Percentiles rank a stretch among this genome's conserved stretches.
These are phyloP conservation scores for Vicia sativa DNA, from an alignment of 306 rosid genomes.

Conservation along the genomic window DNA sequence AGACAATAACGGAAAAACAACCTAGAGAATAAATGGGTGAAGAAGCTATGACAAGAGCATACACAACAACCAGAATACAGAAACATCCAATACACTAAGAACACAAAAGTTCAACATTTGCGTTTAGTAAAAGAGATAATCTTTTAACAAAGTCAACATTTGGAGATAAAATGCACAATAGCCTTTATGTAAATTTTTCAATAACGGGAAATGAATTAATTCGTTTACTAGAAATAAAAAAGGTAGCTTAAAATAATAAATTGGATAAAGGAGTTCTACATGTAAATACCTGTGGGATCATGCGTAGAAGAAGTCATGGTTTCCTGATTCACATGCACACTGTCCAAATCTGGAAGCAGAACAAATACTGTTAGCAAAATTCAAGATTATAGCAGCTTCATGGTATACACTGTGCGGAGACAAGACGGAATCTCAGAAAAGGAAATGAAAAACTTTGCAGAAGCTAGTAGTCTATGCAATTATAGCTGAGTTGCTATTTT, in stretches of 20 bases:
- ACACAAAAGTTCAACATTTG: conserved; percentile 27
- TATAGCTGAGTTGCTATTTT: too few species aligned
- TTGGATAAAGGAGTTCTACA: conserved; percentile 14
- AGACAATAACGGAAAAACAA: conserved; percentile 12
- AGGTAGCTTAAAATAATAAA: not conserved
- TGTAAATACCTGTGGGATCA: conserved; percentile 44
- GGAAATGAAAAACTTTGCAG: conserved; percentile 2
- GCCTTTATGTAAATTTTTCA: conserved; percentile 4
- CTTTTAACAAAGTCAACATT: conserved; percentile 5
- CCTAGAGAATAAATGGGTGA: not conserved
- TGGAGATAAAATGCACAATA: conserved; percentile 19
- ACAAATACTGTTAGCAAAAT: conserved; percentile 35
- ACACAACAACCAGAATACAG: conserved; percentile 22
- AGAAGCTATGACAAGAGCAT: not conserved
- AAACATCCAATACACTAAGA: conserved; percentile 9
- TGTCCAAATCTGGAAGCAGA: conserved; percentile 47
- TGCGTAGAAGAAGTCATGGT: conserved; percentile 48
- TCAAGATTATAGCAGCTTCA: conserved; percentile 27
- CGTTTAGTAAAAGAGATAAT: not conserved
- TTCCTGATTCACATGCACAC: conserved; percentile 42
- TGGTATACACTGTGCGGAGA: not conserved
- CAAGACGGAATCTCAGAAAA: conserved; percentile 15
- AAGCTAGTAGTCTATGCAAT: conserved; percentile 4
- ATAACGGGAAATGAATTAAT: conserved; percentile 1
- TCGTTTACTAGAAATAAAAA: conserved; percentile 19